These are phyloP conservation scores for Canna indica DNA, from an alignment of 176 grass and related monocot genomes.

Conservation along the genomic window DNA sequence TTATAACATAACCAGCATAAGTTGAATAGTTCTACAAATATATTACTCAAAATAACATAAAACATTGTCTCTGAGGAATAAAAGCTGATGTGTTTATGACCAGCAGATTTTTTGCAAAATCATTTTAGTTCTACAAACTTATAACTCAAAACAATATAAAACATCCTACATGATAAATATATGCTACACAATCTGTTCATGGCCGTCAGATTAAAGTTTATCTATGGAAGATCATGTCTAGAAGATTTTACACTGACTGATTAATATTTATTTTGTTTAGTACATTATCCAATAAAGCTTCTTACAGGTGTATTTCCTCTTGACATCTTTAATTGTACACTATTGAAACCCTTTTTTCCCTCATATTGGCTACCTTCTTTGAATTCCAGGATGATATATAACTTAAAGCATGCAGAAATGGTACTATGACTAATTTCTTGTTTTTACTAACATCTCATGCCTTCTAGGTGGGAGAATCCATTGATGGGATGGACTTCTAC, in stretches of 20 bases:
- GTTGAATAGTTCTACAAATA: neutral
- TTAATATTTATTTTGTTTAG: neutral
- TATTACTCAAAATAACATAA: no score
- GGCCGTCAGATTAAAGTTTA: neutral
- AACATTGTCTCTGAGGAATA: no score
- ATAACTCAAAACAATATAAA: no score
- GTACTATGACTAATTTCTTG: neutral
- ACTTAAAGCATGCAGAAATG: neutral
- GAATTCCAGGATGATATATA: neutral
- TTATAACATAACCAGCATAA: neutral
- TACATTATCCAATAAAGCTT: neutral
- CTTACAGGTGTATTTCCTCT: neutral
- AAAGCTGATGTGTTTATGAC: no score
- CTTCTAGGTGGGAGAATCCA: conserved; percentile 90
- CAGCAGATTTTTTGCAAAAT: no score
- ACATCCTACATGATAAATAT: no score
- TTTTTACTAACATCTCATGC: conserved; percentile 10
- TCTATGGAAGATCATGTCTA: neutral
- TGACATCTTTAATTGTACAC: neutral
- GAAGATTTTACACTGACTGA: no score
- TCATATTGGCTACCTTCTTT: neutral
- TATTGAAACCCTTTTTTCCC: neutral
- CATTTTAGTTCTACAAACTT: no score
- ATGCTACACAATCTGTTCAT: no score
- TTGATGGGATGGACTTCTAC: conserved; percentile 99